These are phyloP conservation scores for Pleurotus salmoneostramineus DNA, from an alignment of 768 basidiomycete genomes.

Conservation along the genomic window DNA sequence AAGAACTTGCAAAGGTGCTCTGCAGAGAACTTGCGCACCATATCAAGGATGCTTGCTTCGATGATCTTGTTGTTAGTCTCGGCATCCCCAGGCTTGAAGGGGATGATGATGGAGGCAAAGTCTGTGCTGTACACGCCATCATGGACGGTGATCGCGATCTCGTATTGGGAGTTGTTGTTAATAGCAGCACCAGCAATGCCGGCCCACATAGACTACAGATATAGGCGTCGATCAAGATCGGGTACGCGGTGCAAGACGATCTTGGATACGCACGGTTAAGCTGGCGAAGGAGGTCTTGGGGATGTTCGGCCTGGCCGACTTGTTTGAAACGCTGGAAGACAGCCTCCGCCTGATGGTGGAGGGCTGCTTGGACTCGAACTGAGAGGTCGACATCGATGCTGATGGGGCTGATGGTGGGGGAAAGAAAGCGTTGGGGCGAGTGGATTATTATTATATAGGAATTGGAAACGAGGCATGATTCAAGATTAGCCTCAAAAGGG, in stretches of 20 bases:
- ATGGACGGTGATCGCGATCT: slow-evolving; percentile 77
- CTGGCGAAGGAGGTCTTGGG: slow-evolving; percentile 46
- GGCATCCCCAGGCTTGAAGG: slow-evolving; percentile 46
- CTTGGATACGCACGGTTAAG: slow-evolving; percentile 50
- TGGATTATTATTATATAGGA: slow-evolving; percentile 27
- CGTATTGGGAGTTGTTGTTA: slow-evolving; percentile 57
- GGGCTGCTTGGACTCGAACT: slow-evolving; percentile 61
- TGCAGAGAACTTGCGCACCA: slow-evolving; percentile 64
- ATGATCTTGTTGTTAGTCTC: slow-evolving; percentile 57
- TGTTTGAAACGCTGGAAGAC: slow-evolving; percentile 45
- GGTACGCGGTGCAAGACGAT: slow-evolving; percentile 12
- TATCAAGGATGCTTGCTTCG: slow-evolving; percentile 59
- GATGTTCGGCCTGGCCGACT: slow-evolving; percentile 47
- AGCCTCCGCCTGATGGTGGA: slow-evolving; percentile 64
- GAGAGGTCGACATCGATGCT: slow-evolving; percentile 47
- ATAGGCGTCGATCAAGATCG: slow-evolving; percentile 14
- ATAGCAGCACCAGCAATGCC: slow-evolving; percentile 65
- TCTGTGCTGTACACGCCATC: slow-evolving; percentile 86
- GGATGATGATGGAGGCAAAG: slow-evolving; percentile 55
- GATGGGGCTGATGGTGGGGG: slow-evolving; percentile 16
- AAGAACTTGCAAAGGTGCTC: slow-evolving; percentile 86
- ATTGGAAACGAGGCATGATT: slow-evolving; percentile 3
- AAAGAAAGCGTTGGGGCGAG: slow-evolving; percentile 8
- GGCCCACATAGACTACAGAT: slow-evolving; percentile 79
- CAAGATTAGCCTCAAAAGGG: slow-evolving; percentile 10